Base-by-base conservation (phyloP, 2,329 filamentous ascomycete genomes). In the Coniosporium uncinatum region DNA sequence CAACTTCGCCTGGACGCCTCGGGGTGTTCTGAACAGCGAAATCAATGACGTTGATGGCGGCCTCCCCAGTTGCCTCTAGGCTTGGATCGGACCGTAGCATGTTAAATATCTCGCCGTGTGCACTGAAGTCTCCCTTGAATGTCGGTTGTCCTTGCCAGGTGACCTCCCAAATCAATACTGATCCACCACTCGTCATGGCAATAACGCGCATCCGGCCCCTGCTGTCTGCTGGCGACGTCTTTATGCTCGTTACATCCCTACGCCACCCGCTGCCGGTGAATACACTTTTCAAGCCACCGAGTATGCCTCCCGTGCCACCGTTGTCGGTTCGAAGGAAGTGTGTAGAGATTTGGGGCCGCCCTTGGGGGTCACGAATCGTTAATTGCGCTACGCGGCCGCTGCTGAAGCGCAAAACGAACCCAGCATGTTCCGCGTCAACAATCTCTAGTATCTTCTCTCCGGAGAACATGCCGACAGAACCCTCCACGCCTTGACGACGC, bases 321-420 rank as follows among this genome's bases (percentile, higher is more conserved):
- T 77, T 73, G 41, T 71, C 76, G 37, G 73, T 80, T 43, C 79
- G 82, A 40, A 98, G 68, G 50, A 90, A 86, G 49, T 88, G 85
- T 0, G 87, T 81, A 13, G 79, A 79, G 39, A 98, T 83, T 33
- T 79, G 77, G 3, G 91, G 87, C 54, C 89, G 84, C 19, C 93
- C 93, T 61, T 96, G 88, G 34, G 81, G 71, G 61, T 98, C 91
- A 53, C 89, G 79, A 14, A 97, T 74, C 39, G 80, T 89, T 61
- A 98, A 70, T 59, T 96, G 93, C 5, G 87, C 88, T 32, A 95
- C 71, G 45, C 93, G 80, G 14, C 93, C 93, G 44, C 80, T 89
- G 59, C 85, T 95, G 48, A 95, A 85, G 11, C 82, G 79, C 29
- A 96, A 70, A 39, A 97, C 74, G 55, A 95, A 93, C 8, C 93